Base-by-base conservation (phyloP, 2,329 filamentous ascomycete species). In the Hymenoscyphus fraxineus region DNA sequence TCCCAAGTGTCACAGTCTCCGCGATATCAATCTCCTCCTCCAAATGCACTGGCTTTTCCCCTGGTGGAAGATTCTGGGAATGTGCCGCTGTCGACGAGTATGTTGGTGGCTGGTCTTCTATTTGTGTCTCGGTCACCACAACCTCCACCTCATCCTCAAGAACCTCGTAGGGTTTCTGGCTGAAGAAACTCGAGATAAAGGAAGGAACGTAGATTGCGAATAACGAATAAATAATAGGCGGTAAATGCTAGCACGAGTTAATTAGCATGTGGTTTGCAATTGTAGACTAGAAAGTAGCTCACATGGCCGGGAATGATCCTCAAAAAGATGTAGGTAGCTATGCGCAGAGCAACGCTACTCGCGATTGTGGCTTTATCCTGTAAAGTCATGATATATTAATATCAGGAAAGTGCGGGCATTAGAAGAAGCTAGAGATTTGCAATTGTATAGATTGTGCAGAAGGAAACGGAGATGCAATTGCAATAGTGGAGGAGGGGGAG, bases 161-260 rank as follows among this genome's bases (percentile, higher is more conserved):
- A 5, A 89, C 73, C 58, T 85, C 80, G 71, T 87, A 83, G 65
- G 83, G 79, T 6, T 85, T 80, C 64, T 85, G 83, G 16, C 80
- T 80, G 32, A 83, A 76, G 73, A 85, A 87, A 69, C 82, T 85
- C 13, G 80, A 78, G 60, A 90, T 75, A 76, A 89, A 91, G 0
- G 87, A 80, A 0, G 88, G 82, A 0, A 88, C 73, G 70, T 91
- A 92, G 64, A 92, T 76, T 31, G 84, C 86, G 66, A 89, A 87
- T 1, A 89, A 78, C 0, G 88, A 82, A 64, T 86, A 86, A 3
- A 87, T 79, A 12, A 83, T 70, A 12, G 76, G 74, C 15, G 80
- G 80, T n/a, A 78, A 71, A 64, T 69, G 68, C 73, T 76, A 39
- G 38, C 3, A 60, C 9, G 9, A 16, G 6, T 9, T 35, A 27